phyloP scores from a whole-genome alignment of 306 rosid genomes.

The Quercus berberidifolia region DNA sequence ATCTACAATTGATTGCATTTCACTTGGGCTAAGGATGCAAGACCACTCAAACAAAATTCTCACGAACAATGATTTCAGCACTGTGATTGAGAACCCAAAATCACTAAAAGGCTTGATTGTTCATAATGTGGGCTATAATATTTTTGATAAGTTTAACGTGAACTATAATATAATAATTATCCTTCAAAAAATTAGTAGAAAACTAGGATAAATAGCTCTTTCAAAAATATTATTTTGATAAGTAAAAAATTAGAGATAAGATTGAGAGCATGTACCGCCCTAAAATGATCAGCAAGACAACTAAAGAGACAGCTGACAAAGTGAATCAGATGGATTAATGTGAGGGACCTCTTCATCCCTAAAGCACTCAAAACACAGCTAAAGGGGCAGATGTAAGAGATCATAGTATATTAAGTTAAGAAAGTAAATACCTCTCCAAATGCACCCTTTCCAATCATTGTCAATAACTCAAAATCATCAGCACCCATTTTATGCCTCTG shows the following conservation, averaged over 20 bases:
- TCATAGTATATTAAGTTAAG: neutral
- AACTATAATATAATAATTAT: neutral
- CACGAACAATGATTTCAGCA: too few relatives aligned
- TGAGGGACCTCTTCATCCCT: constrained; percentile 25
- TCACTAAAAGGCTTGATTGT: too few relatives aligned
- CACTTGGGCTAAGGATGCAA: too few relatives aligned
- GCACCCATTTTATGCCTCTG: constrained; percentile 99
- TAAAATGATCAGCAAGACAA: constrained; percentile 12
- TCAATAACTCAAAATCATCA: constrained; percentile 86
- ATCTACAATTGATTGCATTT: too few relatives aligned
- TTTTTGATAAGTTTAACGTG: neutral
- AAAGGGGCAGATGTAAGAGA: constrained; percentile 9
- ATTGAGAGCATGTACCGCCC: neutral
- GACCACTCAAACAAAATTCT: too few relatives aligned
- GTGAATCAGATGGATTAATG: constrained; percentile 2
- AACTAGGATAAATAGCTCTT: neutral
- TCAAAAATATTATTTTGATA: neutral
- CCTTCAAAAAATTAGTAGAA: neutral
- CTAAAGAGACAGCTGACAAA: constrained; percentile 4
- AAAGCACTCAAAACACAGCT: constrained; percentile 2
- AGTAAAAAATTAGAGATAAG: too few relatives aligned
- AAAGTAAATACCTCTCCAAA: constrained; percentile 84
- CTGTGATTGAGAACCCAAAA: too few relatives aligned
- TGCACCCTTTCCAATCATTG: constrained; percentile 99
- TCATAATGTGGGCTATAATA: neutral